A percentile compares a stretch with the other conserved stretches of the same genome.
Conservation (phyloP, 257 asterid genomes). For the Gentiana dahurica region DNA sequence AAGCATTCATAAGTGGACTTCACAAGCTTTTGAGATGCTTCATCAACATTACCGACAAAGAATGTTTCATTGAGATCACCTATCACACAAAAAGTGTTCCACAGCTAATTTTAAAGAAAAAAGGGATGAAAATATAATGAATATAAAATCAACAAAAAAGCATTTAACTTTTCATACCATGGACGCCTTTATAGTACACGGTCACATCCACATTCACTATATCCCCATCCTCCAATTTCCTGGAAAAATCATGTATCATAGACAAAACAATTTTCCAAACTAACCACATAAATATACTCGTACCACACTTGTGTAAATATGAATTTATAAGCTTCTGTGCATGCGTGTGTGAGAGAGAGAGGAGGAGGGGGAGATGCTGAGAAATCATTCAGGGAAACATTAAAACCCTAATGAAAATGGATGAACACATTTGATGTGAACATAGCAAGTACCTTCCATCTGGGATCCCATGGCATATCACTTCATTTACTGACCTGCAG, state of each 20-base stretch:
- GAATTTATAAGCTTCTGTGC: no score
- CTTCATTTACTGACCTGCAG: slow-evolving; percentile 93
- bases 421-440: slow-evolving; percentile 6
- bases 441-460: slow-evolving; percentile 74
- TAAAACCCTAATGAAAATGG: background rate
- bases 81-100: slow-evolving; percentile 17
- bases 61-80: slow-evolving; percentile 94
- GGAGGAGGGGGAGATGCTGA: background rate
- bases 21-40: slow-evolving; percentile 66
- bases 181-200: slow-evolving; percentile 86
- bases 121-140: background rate
- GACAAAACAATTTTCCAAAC: slow-evolving; percentile 5
- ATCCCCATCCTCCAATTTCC: slow-evolving; percentile 97
- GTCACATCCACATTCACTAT: slow-evolving; percentile 87
- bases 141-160: background rate
- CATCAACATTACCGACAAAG: slow-evolving; percentile 94
- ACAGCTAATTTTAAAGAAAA: slow-evolving; percentile 7
- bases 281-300: background rate
- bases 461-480: slow-evolving; percentile 98
- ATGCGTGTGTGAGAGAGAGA: no score
- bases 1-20: slow-evolving; percentile 92
- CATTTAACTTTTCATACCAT: slow-evolving; percentile 37
- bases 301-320: background rate
- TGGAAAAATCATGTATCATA: slow-evolving; percentile 21
- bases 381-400: background rate